These are phyloP conservation scores for Populus trichocarpa DNA, from an alignment of 441 rosid genomes.

Conservation along the genomic window DNA sequence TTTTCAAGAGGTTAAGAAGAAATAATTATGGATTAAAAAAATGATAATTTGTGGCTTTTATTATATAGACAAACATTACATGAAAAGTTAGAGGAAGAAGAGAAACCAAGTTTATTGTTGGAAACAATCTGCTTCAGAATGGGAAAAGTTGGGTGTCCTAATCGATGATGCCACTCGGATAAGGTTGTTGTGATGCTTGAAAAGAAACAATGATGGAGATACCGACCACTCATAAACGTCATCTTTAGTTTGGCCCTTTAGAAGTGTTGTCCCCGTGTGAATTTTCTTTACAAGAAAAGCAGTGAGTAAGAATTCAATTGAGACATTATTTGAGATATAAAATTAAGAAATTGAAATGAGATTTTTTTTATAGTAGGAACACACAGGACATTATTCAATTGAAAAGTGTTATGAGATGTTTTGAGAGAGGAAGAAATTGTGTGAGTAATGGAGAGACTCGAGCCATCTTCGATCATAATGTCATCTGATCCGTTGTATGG, in stretches of 20 bases:
- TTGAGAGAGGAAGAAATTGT: neutral
- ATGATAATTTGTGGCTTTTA: neutral
- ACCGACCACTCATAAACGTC: neutral
- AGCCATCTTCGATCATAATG: neutral
- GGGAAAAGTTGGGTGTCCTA: neutral
- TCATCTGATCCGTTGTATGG: neutral
- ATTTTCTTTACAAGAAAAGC: neutral
- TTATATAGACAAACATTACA: neutral
- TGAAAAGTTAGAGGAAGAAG: neutral
- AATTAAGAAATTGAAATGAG: neutral
- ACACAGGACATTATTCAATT: neutral
- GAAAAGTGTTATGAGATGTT: neutral
- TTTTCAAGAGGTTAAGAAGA: neutral
- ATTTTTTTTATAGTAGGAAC: neutral
- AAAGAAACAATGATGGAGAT: neutral
- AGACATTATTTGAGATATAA: neutral
- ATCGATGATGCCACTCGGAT: neutral
- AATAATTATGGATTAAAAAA: too few species aligned
- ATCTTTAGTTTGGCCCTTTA: neutral
- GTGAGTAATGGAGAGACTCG: neutral
- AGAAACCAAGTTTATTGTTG: too few species aligned
- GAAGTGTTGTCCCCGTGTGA: neutral
- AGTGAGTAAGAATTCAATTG: neutral
- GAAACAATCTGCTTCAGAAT: neutral
- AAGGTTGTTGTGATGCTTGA: neutral